phyloP scores from a whole-genome alignment of 2,329 filamentous ascomycete species.

The Orbilia brochopaga region DNA sequence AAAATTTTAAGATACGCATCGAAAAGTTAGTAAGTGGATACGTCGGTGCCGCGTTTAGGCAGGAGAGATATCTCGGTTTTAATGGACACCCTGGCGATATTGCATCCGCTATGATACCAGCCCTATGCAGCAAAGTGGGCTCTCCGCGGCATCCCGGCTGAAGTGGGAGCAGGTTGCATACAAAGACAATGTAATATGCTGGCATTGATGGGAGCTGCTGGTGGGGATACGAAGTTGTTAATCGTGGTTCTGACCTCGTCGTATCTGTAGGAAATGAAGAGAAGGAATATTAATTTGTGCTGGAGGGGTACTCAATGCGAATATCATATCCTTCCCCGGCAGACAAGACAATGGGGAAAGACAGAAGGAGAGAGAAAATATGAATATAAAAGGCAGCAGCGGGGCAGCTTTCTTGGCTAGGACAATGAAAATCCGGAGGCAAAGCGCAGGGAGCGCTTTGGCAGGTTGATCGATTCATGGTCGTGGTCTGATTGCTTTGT shows the following conservation, averaged over 20 bases:
- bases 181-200: neutral
- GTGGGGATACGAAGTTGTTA: too few species aligned
- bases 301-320: too few species aligned
- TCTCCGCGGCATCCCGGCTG: neutral
- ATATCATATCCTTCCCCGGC: too few species aligned
- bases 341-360: neutral
- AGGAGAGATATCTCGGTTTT: conserved; percentile 7
- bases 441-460: conserved; percentile 13
- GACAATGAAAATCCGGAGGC: conserved; percentile 15
- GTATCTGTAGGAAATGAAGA: too few species aligned
- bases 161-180: neutral
- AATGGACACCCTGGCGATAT: neutral
- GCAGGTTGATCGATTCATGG: conserved; percentile 7
- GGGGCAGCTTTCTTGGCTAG: neutral
- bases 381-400: conserved; percentile 26
- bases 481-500: conserved; percentile 36
- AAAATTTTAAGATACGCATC: conserved; percentile 12
- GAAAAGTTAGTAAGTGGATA: too few species aligned
- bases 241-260: too few species aligned
- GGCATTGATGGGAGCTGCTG: too few species aligned
- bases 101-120: conserved; percentile 22
- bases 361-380: conserved; percentile 5
- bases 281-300: too few species aligned
- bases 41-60: conserved; percentile 13
- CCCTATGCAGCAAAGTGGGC: conserved; percentile 42